These are phyloP conservation scores for Posidonia australis DNA, from an alignment of 106 monocot species.

Conservation along the genomic window DNA sequence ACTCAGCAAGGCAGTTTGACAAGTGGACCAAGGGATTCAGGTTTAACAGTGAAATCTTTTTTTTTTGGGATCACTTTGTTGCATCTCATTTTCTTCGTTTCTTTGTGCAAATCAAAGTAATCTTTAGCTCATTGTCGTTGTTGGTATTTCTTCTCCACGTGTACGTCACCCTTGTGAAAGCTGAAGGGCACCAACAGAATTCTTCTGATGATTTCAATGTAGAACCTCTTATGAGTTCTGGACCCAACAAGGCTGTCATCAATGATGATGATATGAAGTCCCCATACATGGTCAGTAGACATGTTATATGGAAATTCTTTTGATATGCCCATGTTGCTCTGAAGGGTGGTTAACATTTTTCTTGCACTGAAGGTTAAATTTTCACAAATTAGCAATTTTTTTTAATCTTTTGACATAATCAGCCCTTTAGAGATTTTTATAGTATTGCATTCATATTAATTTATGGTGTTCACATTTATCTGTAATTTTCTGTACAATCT, in stretches of 20 bases:
- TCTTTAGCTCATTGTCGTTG: no score
- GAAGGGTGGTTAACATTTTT: no score
- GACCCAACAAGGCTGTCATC: constrained; percentile 29
- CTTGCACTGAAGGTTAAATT: background rate
- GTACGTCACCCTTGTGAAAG: constrained; percentile 35
- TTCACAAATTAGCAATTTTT: no score
- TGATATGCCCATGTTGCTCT: no score
- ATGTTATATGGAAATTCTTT: background rate
- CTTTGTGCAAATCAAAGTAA: no score
- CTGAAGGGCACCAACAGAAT: constrained; percentile 46
- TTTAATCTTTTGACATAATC: no score
- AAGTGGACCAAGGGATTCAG: constrained; percentile 38
- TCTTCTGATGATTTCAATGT: constrained; percentile 48
- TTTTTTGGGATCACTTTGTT: background rate
- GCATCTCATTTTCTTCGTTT: background rate
- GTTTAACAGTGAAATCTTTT: constrained; percentile 3
- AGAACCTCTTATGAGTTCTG: constrained; percentile 36
- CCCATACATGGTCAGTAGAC: constrained; percentile 30
- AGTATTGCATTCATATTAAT: no score
- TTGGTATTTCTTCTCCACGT: constrained; percentile 10
- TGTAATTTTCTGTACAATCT: no score
- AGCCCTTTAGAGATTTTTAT: no score
- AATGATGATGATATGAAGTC: constrained; percentile 66
- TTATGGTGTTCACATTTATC: no score
- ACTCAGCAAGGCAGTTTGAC: constrained; percentile 21